Evolutionary conservation across 1,139 yeast species (phyloP), one percentile per base, ranked within the genome.

Genomic region (Hyphopichia khmerensis): DNA sequence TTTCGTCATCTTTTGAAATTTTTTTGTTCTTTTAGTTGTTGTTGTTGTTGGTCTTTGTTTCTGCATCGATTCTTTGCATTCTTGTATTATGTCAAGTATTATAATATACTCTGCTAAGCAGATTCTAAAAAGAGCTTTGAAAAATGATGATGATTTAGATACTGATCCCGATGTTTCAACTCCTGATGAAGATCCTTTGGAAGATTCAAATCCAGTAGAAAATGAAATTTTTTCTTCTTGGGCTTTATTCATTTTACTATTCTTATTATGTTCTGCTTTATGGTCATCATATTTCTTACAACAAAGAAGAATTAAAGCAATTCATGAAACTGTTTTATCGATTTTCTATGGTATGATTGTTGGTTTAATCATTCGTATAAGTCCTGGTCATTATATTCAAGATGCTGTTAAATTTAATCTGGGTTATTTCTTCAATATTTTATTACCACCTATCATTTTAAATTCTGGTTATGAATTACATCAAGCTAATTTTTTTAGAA

Each of bases 291-390:
- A 93, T 65, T 93, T 87, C 62, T 71, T 95, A 42, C 96, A 93
- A 58, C 96, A 89, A 57, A 79, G 91, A 53, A 77, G 95, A 51
- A 91, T 95, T 52, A 91, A 89, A 60, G 96, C 96, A 2, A 82
- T 95, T 15, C 99, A 95, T 64, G 99, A 95, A 67, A 93, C 99
- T 0, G 99, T 95, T 36, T 71, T 95, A 40, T 89, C 98, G 1
- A 93, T 95, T 49, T 90, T 93, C 60, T 89, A 93, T 55, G 99
- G 99, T 27, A 91, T 90, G 98, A 75, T 89, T 40, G 96, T 95
- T 23, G 99, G 99, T 0, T 67, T 95, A 37, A 79, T 93, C 36
- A 90, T 95, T 48, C 77, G 99, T 51, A 76, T 91, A 19, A 78
- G 89, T 4, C 99, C 99, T 0, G 99, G 99, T 31, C 98, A 90